Percentiles rank a stretch among this genome's conserved stretches.
phyloP scores from a whole-genome alignment of 345 rosid genomes.

The Eucalyptus albens region DNA sequence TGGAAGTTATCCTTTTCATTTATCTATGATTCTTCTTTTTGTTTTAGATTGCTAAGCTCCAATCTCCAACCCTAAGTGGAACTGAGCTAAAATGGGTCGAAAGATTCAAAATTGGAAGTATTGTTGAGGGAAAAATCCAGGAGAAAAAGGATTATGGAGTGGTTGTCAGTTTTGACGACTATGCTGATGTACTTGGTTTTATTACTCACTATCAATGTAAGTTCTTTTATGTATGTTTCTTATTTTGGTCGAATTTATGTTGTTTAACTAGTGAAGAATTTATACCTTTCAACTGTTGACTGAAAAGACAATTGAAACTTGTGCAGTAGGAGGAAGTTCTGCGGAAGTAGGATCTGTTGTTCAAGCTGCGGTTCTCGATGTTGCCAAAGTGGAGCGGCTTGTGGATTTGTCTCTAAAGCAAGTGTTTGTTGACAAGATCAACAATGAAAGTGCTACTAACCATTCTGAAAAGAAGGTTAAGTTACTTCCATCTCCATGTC shows the following conservation, averaged over 20 bases:
- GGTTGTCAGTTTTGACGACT: constrained; percentile 57
- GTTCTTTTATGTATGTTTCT: constrained; percentile 1
- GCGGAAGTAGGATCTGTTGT: constrained; percentile 46
- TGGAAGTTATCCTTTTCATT: not conserved
- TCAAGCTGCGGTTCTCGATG: constrained; percentile 73
- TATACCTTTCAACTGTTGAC: not conserved
- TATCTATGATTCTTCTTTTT: not conserved
- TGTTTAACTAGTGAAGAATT: not conserved
- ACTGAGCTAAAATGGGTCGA: constrained; percentile 55
- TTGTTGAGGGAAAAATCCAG: constrained; percentile 58
- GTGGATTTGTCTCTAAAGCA: constrained; percentile 82
- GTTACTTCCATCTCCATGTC: not conserved
- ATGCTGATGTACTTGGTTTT: constrained; percentile 64
- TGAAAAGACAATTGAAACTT: not conserved
- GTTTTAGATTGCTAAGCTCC: constrained; percentile 62
- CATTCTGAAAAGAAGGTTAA: constrained; percentile 47
- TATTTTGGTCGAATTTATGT: not conserved
- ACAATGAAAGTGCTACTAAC: constrained; percentile 21
- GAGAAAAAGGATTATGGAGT: constrained; percentile 78
- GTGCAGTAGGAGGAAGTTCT: constrained; percentile 56
- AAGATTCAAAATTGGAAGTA: constrained; percentile 56
- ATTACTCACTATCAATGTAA: constrained; percentile 71
- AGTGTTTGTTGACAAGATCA: constrained; percentile 35
- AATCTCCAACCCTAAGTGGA: constrained; percentile 29
- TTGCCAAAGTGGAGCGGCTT: constrained; percentile 67